Evolutionary conservation across 768 basidiomycete genomes (phyloP).

Genomic region (Mycena latifolia): DNA sequence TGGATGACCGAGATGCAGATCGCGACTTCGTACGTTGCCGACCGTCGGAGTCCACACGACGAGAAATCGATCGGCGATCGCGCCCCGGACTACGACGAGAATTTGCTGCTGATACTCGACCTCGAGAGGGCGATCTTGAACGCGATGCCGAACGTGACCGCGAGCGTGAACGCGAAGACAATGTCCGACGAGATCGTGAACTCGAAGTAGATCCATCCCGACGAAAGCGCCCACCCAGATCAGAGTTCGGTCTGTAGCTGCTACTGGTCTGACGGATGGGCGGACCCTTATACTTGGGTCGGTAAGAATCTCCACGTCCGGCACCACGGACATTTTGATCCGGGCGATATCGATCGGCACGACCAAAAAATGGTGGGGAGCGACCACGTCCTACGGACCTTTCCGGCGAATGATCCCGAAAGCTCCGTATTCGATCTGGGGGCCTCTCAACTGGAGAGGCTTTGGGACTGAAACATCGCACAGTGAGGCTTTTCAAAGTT

Average conservation of each 20-base stretch:
- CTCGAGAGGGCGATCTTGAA: constrained; percentile 32
- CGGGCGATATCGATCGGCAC: constrained; percentile 67
- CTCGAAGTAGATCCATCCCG: constrained; percentile 27
- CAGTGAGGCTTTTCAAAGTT: constrained; percentile 29
- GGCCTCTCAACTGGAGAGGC: constrained; percentile 47
- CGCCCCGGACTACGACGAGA: constrained; percentile 6
- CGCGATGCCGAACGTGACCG: constrained; percentile 44
- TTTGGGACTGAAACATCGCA: constrained; percentile 40
- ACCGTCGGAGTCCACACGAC: constrained; percentile 37
- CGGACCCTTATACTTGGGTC: constrained; percentile 58
- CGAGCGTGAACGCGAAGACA: constrained; percentile 4
- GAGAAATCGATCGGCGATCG: constrained; percentile 31
- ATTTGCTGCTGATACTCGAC: constrained; percentile 16
- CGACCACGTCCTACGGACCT: constrained; percentile 47
- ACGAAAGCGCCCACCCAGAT: constrained; percentile 1
- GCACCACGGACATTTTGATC: constrained; percentile 54
- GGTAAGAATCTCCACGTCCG: constrained; percentile 61
- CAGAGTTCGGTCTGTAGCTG: constrained; percentile 16
- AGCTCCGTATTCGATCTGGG: constrained; percentile 48
- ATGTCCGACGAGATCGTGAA: constrained; percentile 25
- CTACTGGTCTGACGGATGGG: constrained; percentile 18
- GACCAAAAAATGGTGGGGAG: constrained; percentile 40
- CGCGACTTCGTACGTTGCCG: constrained; percentile 54
- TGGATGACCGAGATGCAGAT: constrained; percentile 68
- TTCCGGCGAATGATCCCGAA: constrained; percentile 53